Evolutionary conservation across 345 rosid species (phyloP).

Genomic region (Laguncularia racemosa): DNA sequence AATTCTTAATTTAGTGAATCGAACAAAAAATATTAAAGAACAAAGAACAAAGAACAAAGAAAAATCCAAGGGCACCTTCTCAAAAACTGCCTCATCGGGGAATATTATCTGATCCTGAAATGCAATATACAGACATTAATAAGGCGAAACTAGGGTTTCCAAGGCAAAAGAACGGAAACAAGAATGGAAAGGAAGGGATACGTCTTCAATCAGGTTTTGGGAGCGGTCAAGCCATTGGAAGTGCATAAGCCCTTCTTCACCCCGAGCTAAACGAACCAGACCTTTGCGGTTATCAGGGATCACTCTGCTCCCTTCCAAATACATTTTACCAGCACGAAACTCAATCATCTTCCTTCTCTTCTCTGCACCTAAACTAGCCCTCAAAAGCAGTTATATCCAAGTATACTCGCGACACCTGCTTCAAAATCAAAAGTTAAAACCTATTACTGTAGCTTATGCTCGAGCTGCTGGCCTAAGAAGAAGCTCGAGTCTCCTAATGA

Average conservation of each 20-base stretch:
- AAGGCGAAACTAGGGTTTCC: slow-evolving; percentile 69
- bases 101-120: slow-evolving; percentile 85
- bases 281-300: slow-evolving; percentile 88
- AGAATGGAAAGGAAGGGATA: slow-evolving; percentile 38
- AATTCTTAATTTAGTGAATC: slow-evolving; percentile 14
- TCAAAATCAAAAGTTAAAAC: no score
- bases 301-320: slow-evolving; percentile 68
- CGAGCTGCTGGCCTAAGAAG: no score
- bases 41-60: neutral
- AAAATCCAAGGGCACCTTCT: slow-evolving; percentile 50
- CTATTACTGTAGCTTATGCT: no score
- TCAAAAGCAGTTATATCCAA: no score
- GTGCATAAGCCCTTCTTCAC: slow-evolving; percentile 85
- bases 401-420: no score
- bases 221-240: slow-evolving; percentile 93
- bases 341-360: slow-evolving; percentile 52
- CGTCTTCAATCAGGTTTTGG: slow-evolving; percentile 66
- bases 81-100: slow-evolving; percentile 91
- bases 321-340: slow-evolving; percentile 98
- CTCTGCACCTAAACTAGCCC: no score
- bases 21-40: slow-evolving; percentile 8
- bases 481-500: no score
- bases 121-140: neutral
- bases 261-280: slow-evolving; percentile 76
- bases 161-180: slow-evolving; percentile 38